A percentile compares a stretch with the other conserved stretches of the same genome.
phyloP scores from a whole-genome alignment of 306 rosid species.

The Betula pendula region DNA sequence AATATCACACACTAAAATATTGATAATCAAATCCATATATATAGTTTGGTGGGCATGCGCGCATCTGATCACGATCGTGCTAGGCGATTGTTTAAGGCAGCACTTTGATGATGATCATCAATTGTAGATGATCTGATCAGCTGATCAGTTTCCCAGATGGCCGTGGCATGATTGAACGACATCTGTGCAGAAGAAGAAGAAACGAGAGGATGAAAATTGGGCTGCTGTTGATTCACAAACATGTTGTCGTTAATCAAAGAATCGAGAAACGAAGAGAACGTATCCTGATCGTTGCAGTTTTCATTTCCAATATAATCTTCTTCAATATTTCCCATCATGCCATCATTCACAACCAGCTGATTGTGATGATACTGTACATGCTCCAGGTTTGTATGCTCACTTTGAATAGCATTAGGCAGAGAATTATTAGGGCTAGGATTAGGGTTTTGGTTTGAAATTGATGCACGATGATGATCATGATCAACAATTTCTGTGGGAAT shows the following conservation, averaged over 20 bases:
- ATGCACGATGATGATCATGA: background rate
- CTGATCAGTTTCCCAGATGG: background rate
- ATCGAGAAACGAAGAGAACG: conserved; percentile 68
- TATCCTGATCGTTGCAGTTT: conserved; percentile 55
- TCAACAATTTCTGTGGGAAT: background rate
- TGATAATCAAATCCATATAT: background rate
- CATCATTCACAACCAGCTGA: conserved; percentile 1
- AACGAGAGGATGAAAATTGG: conserved; percentile 3
- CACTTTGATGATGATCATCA: background rate
- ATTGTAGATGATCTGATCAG: too few relatives aligned
- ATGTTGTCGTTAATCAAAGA: conserved; percentile 73
- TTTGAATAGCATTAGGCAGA: background rate
- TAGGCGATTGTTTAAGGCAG: background rate
- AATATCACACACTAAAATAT: background rate
- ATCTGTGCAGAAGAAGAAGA: background rate
- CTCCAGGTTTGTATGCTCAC: background rate
- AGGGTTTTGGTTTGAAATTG: background rate
- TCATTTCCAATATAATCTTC: conserved; percentile 38
- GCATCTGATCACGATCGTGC: background rate
- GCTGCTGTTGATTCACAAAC: conserved; percentile 34
- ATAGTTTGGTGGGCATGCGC: background rate
- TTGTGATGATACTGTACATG: background rate
- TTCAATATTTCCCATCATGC: conserved; percentile 21
- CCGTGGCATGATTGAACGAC: background rate
- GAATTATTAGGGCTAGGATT: background rate